Evolutionary conservation across 176 grass and related monocot genomes (phyloP).

Genomic region (Chloris gayana): DNA sequence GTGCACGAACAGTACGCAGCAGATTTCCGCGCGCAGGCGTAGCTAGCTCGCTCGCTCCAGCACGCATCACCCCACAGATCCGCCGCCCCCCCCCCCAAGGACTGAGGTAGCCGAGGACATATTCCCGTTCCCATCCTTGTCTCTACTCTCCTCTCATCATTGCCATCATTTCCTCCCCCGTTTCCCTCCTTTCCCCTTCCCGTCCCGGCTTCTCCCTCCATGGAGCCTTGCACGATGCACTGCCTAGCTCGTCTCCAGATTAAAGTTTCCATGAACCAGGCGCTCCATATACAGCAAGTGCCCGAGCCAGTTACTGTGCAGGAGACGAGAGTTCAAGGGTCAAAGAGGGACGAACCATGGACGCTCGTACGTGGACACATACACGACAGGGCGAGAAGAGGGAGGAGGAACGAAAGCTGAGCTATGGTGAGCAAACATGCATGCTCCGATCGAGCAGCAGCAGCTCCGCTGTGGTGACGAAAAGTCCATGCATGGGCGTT

Average conservation of each 20-base stretch:
- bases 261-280: background rate
- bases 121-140: slow-evolving; percentile 25
- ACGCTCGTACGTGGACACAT: background rate
- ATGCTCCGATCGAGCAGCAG: too few species aligned
- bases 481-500: background rate
- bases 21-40: slow-evolving; percentile 1
- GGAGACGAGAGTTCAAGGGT: background rate
- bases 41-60: background rate
- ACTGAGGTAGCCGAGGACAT: background rate
- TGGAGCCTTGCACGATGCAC: background rate
- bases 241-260: background rate
- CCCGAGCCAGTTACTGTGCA: background rate
- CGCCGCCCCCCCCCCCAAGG: background rate
- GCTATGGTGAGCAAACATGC: too few species aligned
- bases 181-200: background rate
- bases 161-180: slow-evolving; percentile 10
- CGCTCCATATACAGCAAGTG: background rate
- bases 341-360: too few species aligned
- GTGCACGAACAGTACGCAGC: slow-evolving; percentile 31
- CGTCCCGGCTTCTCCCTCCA: background rate
- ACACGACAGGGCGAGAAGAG: too few species aligned
- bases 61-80: background rate
- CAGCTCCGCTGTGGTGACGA: slow-evolving; percentile 5
- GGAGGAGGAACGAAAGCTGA: background rate
- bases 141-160: slow-evolving; percentile 28